Conservation (phyloP, 805 yeast species). For the Saturnispora sanitii region DNA sequence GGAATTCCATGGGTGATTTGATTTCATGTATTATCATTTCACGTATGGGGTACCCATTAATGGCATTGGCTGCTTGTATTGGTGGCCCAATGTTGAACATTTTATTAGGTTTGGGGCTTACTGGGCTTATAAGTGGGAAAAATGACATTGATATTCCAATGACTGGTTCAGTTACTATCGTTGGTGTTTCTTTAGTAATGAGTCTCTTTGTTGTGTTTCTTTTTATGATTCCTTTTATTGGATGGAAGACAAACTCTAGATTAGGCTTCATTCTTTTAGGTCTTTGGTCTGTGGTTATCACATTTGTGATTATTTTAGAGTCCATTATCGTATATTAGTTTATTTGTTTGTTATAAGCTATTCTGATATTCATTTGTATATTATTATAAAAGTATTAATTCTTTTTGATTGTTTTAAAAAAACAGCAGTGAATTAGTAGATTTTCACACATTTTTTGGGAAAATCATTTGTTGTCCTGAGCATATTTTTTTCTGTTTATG, state of each 20-base stretch:
- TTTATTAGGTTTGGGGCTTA: slow-evolving; percentile 71
- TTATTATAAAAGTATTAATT: too few species aligned
- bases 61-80: slow-evolving; percentile 93
- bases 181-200: slow-evolving; percentile 32
- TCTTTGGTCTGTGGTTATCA: slow-evolving; percentile 34
- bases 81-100: slow-evolving; percentile 83
- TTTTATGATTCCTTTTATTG: slow-evolving; percentile 31
- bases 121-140: slow-evolving; percentile 42
- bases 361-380: too few species aligned
- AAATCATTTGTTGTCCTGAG: too few species aligned
- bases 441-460: too few species aligned
- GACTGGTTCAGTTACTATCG: slow-evolving; percentile 31
- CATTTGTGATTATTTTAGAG: slow-evolving; percentile 24
- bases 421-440: too few species aligned
- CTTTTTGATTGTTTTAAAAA: too few species aligned
- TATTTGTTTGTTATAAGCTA: too few species aligned
- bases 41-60: slow-evolving; percentile 67
- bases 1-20: slow-evolving; percentile 87
- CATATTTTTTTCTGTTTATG: too few species aligned
- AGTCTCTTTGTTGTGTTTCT: slow-evolving; percentile 29
- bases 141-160: slow-evolving; percentile 24
- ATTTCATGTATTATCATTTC: slow-evolving; percentile 78
- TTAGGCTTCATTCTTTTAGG: slow-evolving; percentile 32
- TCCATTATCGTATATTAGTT: slow-evolving; percentile 10
- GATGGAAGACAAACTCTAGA: slow-evolving; percentile 32